Evolutionary conservation across 805 yeast species (phyloP), one percentile per base, ranked within the genome.

Genomic region (Ogataea trehaloabstinens): DNA sequence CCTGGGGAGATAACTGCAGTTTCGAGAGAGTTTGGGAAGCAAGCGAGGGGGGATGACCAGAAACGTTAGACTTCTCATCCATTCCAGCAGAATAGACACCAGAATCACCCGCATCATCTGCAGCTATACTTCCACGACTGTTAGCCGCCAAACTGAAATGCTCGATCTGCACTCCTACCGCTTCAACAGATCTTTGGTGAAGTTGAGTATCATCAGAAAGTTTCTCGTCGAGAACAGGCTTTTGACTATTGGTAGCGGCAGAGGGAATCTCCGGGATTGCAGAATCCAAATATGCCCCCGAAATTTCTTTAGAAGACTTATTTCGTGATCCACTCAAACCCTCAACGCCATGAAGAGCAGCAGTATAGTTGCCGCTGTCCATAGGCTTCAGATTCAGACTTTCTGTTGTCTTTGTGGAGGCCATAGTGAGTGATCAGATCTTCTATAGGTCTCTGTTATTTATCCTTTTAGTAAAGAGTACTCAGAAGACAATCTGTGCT

Each of bases 341-440:
- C 18, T 37, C 42, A 6, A 56, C 56, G 4, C 64, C 63, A 19
- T 48, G 55, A 11, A 46, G 38, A 4, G 64, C 63, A 5, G 65
- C 65, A 2, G 63, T 61, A 28, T 56, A 50, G 34, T 57, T 51
- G 6, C 42, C 49, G 35, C 62, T 56, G 30, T 53, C 52, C 66
- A 63, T 63, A 5, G 66, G 66, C 37, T 55, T 50, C 15, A 62
- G 41, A 20, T 46, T 48, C 22, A 62, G 40, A 20, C 62, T 54
- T 16, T 49, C 53, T 5, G 41, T 30, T 1, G 60, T 52, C 16
- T 36, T 49, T 19, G 42, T 45, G 17, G 58, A 51, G 13, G 58
- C 31, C 58, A 55, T 51, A 7, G 7, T 38, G 49, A 12, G 33
- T n/a, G n/a, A n/a, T n/a, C n/a, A n/a, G n/a, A n/a, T n/a, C n/a